Conservation (phyloP, 2,329 filamentous ascomycete species). For the Alternaria incomplexa region DNA sequence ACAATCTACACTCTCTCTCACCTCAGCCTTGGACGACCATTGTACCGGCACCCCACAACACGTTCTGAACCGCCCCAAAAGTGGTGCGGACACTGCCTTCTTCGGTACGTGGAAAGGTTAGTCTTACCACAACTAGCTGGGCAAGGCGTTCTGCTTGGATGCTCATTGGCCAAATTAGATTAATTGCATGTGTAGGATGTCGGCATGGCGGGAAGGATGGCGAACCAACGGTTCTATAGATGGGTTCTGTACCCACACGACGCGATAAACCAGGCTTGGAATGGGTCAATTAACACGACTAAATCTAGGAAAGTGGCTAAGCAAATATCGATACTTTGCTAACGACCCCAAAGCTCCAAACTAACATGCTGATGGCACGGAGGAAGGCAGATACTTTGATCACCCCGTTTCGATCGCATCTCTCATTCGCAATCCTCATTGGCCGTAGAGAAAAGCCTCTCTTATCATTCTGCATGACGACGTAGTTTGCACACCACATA, state of each 20-base stretch:
- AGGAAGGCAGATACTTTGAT: neutral
- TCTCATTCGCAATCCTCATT: neutral
- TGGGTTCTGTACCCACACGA: neutral
- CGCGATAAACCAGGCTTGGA: neutral
- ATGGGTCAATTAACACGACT: neutral
- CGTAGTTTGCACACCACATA: neutral
- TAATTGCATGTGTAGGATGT: conserved; percentile 9
- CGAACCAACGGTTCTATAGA: conserved; percentile 6
- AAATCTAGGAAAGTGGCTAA: neutral
- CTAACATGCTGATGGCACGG: neutral
- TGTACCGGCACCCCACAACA: conserved; percentile 3
- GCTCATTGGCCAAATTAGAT: conserved; percentile 18
- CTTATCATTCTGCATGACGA: neutral
- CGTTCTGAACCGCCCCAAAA: conserved; percentile 5
- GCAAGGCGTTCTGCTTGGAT: conserved; percentile 3
- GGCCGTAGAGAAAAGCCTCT: neutral
- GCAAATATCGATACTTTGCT: neutral
- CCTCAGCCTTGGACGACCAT: neutral
- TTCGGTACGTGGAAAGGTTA: conserved; percentile 7
- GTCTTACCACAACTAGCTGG: conserved; percentile 8
- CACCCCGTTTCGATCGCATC: neutral
- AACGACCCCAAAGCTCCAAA: neutral
- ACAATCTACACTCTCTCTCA: neutral
- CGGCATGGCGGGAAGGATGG: neutral
- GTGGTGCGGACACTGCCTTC: conserved; percentile 10